Evolutionary conservation across 306 rosid species (phyloP).

Genomic region (Nissolia schottii): DNA sequence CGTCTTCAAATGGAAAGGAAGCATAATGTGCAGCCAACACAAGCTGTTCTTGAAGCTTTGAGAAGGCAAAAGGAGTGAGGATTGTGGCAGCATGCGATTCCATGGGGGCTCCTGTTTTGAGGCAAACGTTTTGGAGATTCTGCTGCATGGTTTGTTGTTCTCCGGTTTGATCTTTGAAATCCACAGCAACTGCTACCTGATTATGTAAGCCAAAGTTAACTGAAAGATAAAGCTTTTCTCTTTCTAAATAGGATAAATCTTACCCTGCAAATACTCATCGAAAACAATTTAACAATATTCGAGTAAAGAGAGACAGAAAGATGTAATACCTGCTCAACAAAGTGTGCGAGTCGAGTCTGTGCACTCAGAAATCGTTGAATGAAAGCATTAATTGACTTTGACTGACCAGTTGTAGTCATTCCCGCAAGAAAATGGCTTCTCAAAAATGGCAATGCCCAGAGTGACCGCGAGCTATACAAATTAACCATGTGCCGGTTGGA

Average conservation of each 20-base stretch:
- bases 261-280: not conserved
- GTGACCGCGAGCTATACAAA: slow-evolving; percentile 65
- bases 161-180: slow-evolving; percentile 96
- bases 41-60: slow-evolving; percentile 93
- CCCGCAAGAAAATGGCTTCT: slow-evolving; percentile 95
- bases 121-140: slow-evolving; percentile 90
- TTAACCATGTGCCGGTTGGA: slow-evolving; percentile 76
- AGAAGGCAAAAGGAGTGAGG: slow-evolving; percentile 89
- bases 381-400: slow-evolving; percentile 87
- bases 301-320: slow-evolving; percentile 7
- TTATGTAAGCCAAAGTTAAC: slow-evolving; percentile 25
- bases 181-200: slow-evolving; percentile 93
- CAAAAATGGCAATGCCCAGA: slow-evolving; percentile 92
- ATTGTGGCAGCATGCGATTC: slow-evolving; percentile 88
- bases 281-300: slow-evolving; percentile 4
- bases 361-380: slow-evolving; percentile 94
- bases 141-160: slow-evolving; percentile 99
- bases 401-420: slow-evolving; percentile 83
- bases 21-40: slow-evolving; percentile 98
- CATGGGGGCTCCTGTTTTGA: slow-evolving; percentile 99
- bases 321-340: slow-evolving; percentile 74
- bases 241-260: slow-evolving; percentile 5
- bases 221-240: not conserved
- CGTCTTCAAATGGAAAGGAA: slow-evolving; percentile 75
- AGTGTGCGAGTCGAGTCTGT: slow-evolving; percentile 88